These are phyloP conservation scores for Solanum lignicaule DNA, from an alignment of 257 asterid species.

Conservation along the genomic window DNA sequence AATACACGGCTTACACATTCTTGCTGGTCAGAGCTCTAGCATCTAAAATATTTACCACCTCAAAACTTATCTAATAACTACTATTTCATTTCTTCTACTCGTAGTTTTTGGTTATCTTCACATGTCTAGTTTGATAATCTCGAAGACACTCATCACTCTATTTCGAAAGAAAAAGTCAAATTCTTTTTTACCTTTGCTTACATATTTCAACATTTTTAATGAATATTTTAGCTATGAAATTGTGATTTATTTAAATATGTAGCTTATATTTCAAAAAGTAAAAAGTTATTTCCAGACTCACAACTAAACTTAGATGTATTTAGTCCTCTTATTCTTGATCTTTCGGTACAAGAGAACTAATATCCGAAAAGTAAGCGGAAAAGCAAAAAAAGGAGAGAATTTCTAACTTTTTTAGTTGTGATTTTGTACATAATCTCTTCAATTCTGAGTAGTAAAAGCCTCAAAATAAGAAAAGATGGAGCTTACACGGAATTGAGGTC, in stretches of 20 bases:
- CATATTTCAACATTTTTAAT: neutral
- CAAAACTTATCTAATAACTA: neutral
- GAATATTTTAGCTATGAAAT: neutral
- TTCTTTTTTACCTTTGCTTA: neutral
- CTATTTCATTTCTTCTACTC: neutral
- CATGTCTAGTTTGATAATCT: neutral
- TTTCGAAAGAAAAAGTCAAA: neutral
- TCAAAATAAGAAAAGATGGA: conserved; percentile 2
- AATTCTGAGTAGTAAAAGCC: neutral
- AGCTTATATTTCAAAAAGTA: neutral
- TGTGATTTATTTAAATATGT: neutral
- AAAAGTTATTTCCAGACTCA: neutral
- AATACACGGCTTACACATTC: neutral
- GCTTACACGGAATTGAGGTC: conserved; percentile 47
- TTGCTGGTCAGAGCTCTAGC: neutral
- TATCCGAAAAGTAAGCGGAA: neutral
- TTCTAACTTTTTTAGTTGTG: neutral
- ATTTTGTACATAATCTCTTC: neutral
- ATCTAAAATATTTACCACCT: neutral
- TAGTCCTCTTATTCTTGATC: neutral
- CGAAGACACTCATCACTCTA: neutral
- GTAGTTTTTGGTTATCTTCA: neutral
- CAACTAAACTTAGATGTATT: neutral
- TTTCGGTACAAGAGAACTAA: neutral
- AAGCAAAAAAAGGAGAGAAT: neutral